Conservation (phyloP, 169 alveolate genomes). For the Plasmodium gonderi region DNA sequence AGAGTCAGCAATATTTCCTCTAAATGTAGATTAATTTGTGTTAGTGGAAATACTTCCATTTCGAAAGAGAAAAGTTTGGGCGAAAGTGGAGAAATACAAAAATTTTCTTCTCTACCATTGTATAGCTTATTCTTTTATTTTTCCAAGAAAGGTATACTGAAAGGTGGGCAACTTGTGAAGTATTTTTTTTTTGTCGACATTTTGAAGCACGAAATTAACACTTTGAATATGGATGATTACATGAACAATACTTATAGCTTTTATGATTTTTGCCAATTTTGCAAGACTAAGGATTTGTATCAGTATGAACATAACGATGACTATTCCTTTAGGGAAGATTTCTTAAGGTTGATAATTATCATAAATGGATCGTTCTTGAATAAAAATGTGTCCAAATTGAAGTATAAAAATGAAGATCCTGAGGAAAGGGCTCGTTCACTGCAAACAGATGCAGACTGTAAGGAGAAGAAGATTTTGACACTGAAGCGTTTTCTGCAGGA, state of each 20-base stretch:
- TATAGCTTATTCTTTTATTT: constrained; percentile 52
- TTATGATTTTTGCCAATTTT: constrained; percentile 41
- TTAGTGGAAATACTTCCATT: background rate
- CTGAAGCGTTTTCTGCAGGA: background rate
- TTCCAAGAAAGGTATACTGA: constrained; percentile 7
- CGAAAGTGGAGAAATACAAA: background rate
- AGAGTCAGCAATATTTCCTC: background rate
- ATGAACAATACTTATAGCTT: constrained; percentile 19
- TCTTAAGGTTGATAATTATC: constrained; percentile 13
- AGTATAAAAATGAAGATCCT: background rate
- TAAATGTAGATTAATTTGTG: background rate
- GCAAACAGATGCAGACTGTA: background rate
- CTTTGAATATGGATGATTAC: constrained; percentile 43
- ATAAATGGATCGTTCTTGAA: background rate
- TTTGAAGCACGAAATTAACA: constrained; percentile 20
- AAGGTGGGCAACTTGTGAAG: constrained; percentile 26
- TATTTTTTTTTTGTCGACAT: constrained; percentile 32
- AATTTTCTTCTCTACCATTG: constrained; percentile 10
- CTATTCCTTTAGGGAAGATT: constrained; percentile 27
- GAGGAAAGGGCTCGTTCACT: background rate
- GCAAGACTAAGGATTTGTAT: background rate
- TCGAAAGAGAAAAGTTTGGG: background rate
- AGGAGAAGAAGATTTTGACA: background rate
- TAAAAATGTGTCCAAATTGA: background rate
- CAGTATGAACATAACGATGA: constrained; percentile 7